Evolutionary conservation across 768 basidiomycete genomes (phyloP), one percentile per base, ranked within the genome.

Genomic region (Serendipita vermifera): DNA sequence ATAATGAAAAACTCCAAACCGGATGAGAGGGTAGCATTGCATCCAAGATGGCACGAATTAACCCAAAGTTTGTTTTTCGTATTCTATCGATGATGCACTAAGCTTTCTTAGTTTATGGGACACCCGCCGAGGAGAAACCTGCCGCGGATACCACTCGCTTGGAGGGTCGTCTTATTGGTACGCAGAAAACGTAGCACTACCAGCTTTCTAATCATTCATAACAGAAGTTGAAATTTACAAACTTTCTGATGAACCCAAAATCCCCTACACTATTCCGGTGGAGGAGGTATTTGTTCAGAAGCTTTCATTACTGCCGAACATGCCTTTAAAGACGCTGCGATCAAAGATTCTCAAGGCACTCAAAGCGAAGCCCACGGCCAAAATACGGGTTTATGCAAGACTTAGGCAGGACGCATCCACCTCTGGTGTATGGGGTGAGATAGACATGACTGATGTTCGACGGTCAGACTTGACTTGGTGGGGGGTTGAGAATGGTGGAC

Each of bases 31-130:
- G 58, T 64, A 58, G 64, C 68, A 62, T 67, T 70, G 60, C 81
- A 89, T 64, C 83, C 83, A 31, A 81, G 77, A 55, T 88, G 84
- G 82, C 61, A 63, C 32, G 71, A 70, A 35, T 71, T 92, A 24
- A 83, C 82, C 61, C 59, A 70, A 55, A 82, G 87, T 89, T 61
- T 57, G 77, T 48, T 24, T 2, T 20, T 69, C 39, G 3, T 35
- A 15, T n/a, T 27, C 58, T 62, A 62, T 56, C n/a, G 32, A 26
- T 20, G 6, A 14, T 22, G 15, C 32, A 9, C 0, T 40, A 9
- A 31, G 1, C 13, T 46, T 61, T 33, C 35, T 58, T 56, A 9
- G 59, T 27, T n/a, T 39, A 57, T 24, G 57, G 31, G 17, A 29
- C 51, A 32, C 31, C 24, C 5, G 38, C 55, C 5, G 29, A 40